Evolutionary conservation across 495 filamentous ascomycete genomes (phyloP).

Genomic region (Aspergillus heteromorphus): DNA sequence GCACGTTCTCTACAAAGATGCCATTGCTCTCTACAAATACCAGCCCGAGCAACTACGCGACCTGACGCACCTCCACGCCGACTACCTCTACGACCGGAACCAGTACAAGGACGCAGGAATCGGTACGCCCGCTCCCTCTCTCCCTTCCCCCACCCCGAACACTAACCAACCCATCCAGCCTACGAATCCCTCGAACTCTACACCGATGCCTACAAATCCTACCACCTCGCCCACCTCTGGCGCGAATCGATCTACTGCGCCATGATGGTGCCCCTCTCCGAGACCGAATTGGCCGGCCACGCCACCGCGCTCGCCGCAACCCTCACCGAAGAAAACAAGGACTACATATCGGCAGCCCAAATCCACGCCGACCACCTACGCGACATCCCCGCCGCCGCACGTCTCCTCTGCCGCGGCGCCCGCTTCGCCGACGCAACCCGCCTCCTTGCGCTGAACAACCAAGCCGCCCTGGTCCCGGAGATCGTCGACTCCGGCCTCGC

Average conservation of each 20-base stretch:
- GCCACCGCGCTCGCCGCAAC: slow-evolving; percentile 63
- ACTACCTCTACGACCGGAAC: slow-evolving; percentile 66
- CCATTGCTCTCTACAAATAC: slow-evolving; percentile 81
- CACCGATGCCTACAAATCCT: slow-evolving; percentile 66
- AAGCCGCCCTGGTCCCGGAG: slow-evolving; percentile 40
- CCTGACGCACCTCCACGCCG: slow-evolving; percentile 72
- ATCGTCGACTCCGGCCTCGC: slow-evolving; percentile 72
- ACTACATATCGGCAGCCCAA: slow-evolving; percentile 71
- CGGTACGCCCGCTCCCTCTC: slow-evolving; percentile 29
- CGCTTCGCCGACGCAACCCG: slow-evolving; percentile 80
- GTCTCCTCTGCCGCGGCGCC: slow-evolving; percentile 74
- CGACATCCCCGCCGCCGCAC: slow-evolving; percentile 61
- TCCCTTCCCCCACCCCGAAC: not conserved
- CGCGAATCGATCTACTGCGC: slow-evolving; percentile 79
- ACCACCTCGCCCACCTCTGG: slow-evolving; percentile 80
- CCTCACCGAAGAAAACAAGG: slow-evolving; percentile 76
- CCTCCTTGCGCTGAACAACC: slow-evolving; percentile 49
- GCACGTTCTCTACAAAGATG: slow-evolving; percentile 71
- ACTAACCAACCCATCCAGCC: slow-evolving; percentile 37
- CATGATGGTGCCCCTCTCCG: slow-evolving; percentile 55
- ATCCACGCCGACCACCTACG: slow-evolving; percentile 76
- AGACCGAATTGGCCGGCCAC: slow-evolving; percentile 55
- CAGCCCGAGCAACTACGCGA: slow-evolving; percentile 53
- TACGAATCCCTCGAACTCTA: slow-evolving; percentile 82
- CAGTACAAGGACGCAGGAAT: slow-evolving; percentile 79